Conservation (phyloP, 2,329 filamentous ascomycete genomes). For the Ceratocystis cubensis region DNA sequence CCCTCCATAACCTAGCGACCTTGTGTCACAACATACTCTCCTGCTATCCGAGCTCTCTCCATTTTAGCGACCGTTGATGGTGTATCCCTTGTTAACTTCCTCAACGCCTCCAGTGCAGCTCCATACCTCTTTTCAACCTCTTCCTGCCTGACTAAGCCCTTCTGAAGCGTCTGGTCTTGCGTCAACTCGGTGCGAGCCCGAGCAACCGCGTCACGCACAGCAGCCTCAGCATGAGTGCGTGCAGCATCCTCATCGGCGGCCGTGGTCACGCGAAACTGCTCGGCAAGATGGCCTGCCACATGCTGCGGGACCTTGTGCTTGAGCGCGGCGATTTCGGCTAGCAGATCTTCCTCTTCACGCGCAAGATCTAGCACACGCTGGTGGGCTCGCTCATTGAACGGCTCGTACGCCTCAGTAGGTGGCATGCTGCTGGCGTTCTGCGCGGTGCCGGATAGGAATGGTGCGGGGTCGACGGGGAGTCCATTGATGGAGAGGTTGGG, state of each 20-base stretch:
- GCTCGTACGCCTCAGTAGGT: constrained; percentile 40
- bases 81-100: constrained; percentile 45
- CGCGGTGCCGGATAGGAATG: constrained; percentile 29
- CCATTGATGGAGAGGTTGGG: constrained; percentile 54
- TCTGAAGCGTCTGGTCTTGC: constrained; percentile 28
- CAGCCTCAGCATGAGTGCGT: constrained; percentile 25
- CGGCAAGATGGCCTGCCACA: constrained; percentile 34
- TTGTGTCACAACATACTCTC: constrained; percentile 42
- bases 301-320: constrained; percentile 40
- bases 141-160: constrained; percentile 33
- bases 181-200: constrained; percentile 25
- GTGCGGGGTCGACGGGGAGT: constrained; percentile 34
- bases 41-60: constrained; percentile 50
- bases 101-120: constrained; percentile 39
- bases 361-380: constrained; percentile 48
- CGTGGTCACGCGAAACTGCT: constrained; percentile 31
- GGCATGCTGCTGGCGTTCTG: constrained; percentile 20
- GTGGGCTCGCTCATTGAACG: constrained; percentile 48
- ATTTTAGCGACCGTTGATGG: constrained; percentile 50
- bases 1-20: constrained; percentile 17
- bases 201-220: constrained; percentile 22
- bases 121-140: constrained; percentile 36
- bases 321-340: constrained; percentile 50
- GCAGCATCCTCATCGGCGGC: constrained; percentile 38
- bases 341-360: constrained; percentile 49